A percentile compares a stretch with the other conserved stretches of the same genome.
Evolutionary conservation across 2,329 filamentous ascomycete species (phyloP).

Genomic region (Colletotrichum filicis): DNA sequence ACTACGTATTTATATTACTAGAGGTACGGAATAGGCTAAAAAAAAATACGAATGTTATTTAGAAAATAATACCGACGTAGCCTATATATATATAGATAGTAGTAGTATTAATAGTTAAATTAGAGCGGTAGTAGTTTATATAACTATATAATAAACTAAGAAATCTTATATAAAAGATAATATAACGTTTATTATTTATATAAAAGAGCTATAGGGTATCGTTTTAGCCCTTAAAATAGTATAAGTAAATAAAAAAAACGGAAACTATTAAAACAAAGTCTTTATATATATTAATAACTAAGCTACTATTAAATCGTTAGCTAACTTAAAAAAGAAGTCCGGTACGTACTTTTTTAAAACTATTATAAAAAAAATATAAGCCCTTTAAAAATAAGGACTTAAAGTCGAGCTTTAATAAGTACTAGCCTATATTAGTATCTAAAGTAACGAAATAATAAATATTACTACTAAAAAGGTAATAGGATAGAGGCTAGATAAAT

Average conservation of each 20-base stretch:
- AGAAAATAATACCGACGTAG: too few species aligned
- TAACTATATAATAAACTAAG: background rate
- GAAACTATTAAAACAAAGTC: background rate
- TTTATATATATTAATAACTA: slow-evolving; percentile 2
- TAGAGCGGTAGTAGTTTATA: background rate
- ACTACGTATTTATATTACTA: background rate
- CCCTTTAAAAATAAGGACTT: background rate
- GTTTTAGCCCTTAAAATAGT: background rate
- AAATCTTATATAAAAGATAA: background rate
- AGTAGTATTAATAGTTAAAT: background rate
- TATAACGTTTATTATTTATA: background rate
- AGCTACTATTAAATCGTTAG: background rate
- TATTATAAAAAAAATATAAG: background rate
- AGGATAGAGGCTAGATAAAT: too few species aligned
- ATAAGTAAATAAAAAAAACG: background rate
- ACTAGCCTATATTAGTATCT: background rate
- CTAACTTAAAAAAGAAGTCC: background rate
- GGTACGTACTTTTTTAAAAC: background rate
- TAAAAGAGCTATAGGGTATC: too few species aligned
- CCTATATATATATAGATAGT: background rate
- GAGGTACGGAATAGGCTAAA: background rate
- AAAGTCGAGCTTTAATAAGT: background rate
- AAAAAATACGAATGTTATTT: too few species aligned
- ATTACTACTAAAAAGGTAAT: too few species aligned
- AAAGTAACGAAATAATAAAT: background rate